phyloP scores from a whole-genome alignment of 257 asterid genomes.

The Plantago major region DNA sequence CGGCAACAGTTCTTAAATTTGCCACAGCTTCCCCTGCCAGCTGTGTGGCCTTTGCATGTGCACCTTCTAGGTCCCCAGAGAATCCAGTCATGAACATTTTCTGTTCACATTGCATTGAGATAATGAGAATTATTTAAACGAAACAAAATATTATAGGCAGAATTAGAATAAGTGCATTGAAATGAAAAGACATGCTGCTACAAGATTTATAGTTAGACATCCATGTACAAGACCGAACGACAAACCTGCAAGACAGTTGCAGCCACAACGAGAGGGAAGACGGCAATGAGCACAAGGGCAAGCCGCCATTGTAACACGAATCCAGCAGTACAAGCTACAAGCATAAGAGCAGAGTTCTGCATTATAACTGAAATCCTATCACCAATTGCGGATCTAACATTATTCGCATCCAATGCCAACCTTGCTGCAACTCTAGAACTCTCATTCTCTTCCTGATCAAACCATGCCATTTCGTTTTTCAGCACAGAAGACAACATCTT shows the following conservation, averaged over 20 bases:
- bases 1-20: conserved; percentile 80
- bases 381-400: conserved; percentile 88
- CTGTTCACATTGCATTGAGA: conserved; percentile 30
- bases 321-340: conserved; percentile 93
- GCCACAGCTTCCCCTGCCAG: conserved; percentile 96
- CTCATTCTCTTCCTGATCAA: conserved; percentile 84
- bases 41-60: conserved; percentile 86
- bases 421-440: conserved; percentile 87
- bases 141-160: no score
- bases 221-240: not conserved
- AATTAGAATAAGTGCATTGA: no score
- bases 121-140: not conserved
- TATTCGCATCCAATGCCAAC: conserved; percentile 83
- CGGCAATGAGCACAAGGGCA: conserved; percentile 82
- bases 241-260: conserved; percentile 86
- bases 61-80: conserved; percentile 90
- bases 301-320: conserved; percentile 94
- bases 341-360: conserved; percentile 97
- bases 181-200: no score
- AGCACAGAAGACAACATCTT: conserved; percentile 78
- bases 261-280: conserved; percentile 86
- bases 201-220: not conserved
- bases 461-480: conserved; percentile 90
- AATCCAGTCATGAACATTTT: conserved; percentile 96
- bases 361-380: conserved; percentile 83